Conservation (phyloP, 441 rosid genomes). For the Aleurites moluccanus region DNA sequence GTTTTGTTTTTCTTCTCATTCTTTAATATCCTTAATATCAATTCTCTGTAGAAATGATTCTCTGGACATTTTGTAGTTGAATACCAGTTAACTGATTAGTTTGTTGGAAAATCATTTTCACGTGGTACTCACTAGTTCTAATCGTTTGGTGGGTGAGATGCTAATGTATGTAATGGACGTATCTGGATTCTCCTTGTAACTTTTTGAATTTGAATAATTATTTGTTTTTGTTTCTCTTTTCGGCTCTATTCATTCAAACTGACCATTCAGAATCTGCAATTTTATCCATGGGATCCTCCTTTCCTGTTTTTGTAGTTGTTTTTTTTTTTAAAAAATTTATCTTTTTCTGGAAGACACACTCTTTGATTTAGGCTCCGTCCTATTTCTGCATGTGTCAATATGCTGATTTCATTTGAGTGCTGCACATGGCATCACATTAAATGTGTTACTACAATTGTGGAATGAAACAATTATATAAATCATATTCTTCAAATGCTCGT, state of each 20-base stretch:
- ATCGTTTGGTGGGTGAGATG: neutral
- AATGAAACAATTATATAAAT: neutral
- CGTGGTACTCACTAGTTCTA: neutral
- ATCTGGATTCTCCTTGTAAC: neutral
- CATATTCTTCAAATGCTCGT: neutral
- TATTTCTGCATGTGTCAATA: neutral
- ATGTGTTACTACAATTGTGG: neutral
- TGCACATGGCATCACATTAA: neutral
- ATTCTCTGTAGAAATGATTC: slow-evolving; percentile 9
- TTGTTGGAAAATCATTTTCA: neutral
- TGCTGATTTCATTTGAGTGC: neutral
- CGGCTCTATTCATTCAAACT: neutral
- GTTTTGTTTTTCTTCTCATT: neutral
- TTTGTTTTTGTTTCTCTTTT: neutral
- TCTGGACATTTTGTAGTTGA: neutral
- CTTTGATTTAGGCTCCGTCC: neutral
- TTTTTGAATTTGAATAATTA: neutral
- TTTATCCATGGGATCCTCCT: neutral
- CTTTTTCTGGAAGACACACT: neutral
- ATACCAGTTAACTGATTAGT: neutral
- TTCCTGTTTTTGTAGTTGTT: neutral
- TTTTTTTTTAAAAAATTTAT: too few species aligned
- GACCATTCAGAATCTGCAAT: neutral
- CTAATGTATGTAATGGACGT: neutral
- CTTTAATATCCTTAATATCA: neutral